Base-by-base conservation (phyloP, 1,139 yeast genomes). In the Trichomonascaceae sp. region DNA sequence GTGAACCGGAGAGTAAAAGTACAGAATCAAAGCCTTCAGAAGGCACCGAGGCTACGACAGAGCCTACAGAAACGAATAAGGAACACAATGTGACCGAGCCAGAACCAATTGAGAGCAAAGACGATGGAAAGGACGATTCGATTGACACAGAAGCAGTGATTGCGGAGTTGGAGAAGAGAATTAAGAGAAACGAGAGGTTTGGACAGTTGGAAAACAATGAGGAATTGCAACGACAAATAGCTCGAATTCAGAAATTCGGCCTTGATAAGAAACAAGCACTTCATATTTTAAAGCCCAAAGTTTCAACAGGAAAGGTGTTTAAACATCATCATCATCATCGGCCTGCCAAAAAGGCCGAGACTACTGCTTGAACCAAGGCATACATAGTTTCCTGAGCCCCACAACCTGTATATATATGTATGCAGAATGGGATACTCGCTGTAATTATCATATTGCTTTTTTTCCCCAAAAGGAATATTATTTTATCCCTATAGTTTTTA, bases 231-330 rank as follows among this genome's bases (percentile, higher is more conserved):
- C 58, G 61, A 44, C 66, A 64, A 50, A 58, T 65, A 30, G 63
- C 59, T 61, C 80, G 97, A 65, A 82, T 89, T 59, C 85, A 85
- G 66, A 88, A 87, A 74, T 90, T 89, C 65, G 98, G 97, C 22
- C 82, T 89, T 18, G 46, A 51, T 12, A 36, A 30, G 20, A 22
- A 17, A 30, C 30, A 48, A 19, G 52, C 45, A 1, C 43, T 22
- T 6, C 5, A 41, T 9, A 36, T 51, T 41, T 44, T 51, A 8
- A 19, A 43, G 38, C 43, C 50, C 8, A 22, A 32, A 18, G 43
- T 30, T 19, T 12, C 27, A 1, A 19, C 41, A 8, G 45, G 30
- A 13, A 38, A 38, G 36, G 50, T 47, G 38, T 36, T 43, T 36
- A 36, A 36, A 13, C 41, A 36, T 36, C 41, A 36, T 36, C 41